phyloP scores from a whole-genome alignment of 225 moss, liverwort and hornwort species.

The Sphagnum contortum region DNA sequence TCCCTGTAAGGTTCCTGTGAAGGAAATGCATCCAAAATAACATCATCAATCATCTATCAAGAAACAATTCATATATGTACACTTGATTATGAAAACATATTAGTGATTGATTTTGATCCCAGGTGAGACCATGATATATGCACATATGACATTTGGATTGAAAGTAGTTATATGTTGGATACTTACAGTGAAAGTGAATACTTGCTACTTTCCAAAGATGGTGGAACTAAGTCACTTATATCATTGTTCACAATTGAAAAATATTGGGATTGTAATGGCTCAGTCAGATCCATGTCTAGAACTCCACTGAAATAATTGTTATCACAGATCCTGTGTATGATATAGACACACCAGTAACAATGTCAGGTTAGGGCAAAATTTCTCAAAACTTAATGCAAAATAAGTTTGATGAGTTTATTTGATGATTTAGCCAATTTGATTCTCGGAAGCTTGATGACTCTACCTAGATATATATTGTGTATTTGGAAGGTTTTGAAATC shows the following conservation, averaged over 20 bases:
- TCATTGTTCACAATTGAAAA: not conserved
- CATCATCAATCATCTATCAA: no score
- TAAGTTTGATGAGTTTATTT: no score
- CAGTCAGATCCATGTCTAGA: not conserved
- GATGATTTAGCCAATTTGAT: no score
- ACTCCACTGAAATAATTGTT: not conserved
- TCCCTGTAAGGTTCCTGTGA: conserved; percentile 1
- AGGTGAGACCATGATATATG: no score
- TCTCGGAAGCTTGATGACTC: no score
- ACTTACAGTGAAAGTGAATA: no score
- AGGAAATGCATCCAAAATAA: not conserved
- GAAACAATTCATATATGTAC: no score
- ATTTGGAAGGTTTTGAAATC: no score
- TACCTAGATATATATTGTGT: no score
- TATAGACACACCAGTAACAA: not conserved
- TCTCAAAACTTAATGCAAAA: no score
- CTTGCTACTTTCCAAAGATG: conserved; percentile 2
- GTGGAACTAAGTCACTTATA: not conserved
- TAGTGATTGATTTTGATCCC: no score
- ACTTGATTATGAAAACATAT: not conserved
- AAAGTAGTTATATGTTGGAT: not conserved
- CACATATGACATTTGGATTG: not conserved
- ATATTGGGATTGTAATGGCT: not conserved
- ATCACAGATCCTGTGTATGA: not conserved
- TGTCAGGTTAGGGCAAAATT: no score